Conservation (phyloP, 768 basidiomycete species). For the Lactifluus pinguis region DNA sequence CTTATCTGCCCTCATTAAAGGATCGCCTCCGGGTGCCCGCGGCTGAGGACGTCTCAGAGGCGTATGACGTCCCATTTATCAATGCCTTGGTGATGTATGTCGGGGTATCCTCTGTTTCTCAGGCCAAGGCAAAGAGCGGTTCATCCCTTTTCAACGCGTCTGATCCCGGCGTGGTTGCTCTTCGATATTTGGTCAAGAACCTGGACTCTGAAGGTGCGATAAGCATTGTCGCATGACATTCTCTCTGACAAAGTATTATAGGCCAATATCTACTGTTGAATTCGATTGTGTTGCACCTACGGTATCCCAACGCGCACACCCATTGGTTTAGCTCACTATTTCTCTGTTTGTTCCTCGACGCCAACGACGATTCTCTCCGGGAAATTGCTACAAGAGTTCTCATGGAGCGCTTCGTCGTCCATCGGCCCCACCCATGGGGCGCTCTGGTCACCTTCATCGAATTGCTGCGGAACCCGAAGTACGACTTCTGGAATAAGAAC, state of each 20-base stretch:
- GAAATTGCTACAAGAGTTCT: constrained; percentile 85
- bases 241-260: constrained; percentile 26
- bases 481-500: constrained; percentile 85
- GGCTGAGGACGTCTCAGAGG: constrained; percentile 41
- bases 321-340: constrained; percentile 94
- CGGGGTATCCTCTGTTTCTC: constrained; percentile 86
- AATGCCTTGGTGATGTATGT: constrained; percentile 95
- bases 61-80: constrained; percentile 82
- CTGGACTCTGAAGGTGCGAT: constrained; percentile 83
- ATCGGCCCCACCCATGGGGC: constrained; percentile 96
- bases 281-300: constrained; percentile 88
- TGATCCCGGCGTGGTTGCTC: constrained; percentile 76
- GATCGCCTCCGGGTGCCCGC: constrained; percentile 56
- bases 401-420: constrained; percentile 87
- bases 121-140: constrained; percentile 79
- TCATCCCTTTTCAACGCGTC: constrained; percentile 70
- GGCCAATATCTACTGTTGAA: constrained; percentile 93
- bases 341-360: constrained; percentile 77
- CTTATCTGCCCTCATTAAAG: constrained; percentile 69
- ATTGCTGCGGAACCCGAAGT: constrained; percentile 81
- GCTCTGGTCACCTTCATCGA: constrained; percentile 90
- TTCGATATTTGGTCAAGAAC: constrained; percentile 75
- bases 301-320: constrained; percentile 97
- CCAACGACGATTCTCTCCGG: constrained; percentile 65
- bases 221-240: neutral